Base-by-base conservation (phyloP, 1,139 yeast genomes). In the Kodamaea suecica region DNA sequence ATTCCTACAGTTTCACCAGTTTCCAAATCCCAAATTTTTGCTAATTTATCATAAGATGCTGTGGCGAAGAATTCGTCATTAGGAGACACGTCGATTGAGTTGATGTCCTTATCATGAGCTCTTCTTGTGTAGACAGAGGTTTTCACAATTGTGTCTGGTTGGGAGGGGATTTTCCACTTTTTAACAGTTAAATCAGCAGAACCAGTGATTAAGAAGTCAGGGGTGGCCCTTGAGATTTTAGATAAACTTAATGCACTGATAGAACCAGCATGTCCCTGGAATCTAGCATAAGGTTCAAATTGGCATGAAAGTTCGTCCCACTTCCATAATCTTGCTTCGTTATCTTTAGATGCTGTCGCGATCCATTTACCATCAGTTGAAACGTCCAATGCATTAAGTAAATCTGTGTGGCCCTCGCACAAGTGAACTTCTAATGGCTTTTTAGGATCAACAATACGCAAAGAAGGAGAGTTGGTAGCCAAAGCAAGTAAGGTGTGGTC, bases 21-120 rank as follows among this genome's bases (percentile, higher is more conserved):
- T 28, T 78, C 83, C 23, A 78, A 53, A 51, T 84, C 81, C 97
- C 97, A 94, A 4, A 92, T 65, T 57, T 94, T 92, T 43, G 84
- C 94, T 3, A 90, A 73, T 51, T 90, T 85, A 57, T 92, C 99
- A 57, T 85, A 95, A n/a, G 96, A 85, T 1, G 96, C 97, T 4
- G 97, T 84, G 1, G 96, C 97, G 52, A 92, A 80, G 42, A 72
- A 69, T 45, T 82, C 84, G 59, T 92, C 95, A 52, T 90, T 88
- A 9, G 97, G 95, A 5, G 97, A 74, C 2, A 92, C 70, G 45
- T 87, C 96, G 34, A 94, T 64, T 3, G 94, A 77, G 53, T 92
- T 94, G 40, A 92, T 90, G 58, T 92, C 97, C 57, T 92, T 92
- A 37, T 92, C 98, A 58, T 92, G 99, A 0, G 97, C 98, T 52